Base-by-base conservation (phyloP, 192 early-diverging fungal species). In the Hyaloraphidium curvatum region DNA sequence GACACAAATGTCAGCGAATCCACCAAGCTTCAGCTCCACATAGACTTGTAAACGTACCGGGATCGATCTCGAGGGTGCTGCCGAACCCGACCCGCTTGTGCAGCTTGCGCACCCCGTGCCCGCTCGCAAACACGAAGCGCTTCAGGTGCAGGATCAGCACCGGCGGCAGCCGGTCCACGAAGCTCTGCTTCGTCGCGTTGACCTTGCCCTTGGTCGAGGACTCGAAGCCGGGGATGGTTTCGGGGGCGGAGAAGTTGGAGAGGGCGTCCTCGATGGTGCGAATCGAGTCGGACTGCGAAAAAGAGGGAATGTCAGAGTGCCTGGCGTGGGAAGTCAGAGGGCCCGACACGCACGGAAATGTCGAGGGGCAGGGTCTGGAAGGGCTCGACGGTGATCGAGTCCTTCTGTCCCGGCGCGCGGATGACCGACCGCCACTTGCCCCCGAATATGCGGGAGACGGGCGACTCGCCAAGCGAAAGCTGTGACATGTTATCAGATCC, bases 111-210 rank as follows among this genome's bases (percentile, higher is more conserved):
- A 81, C 79, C 21, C 80, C 82, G 30, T 71, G 59, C 52, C 74
- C 69, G 54, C 75, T 73, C 63, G 89, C 65, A 40, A 67, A 97
- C 19, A 84, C 76, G 65, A 97, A 95, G 11, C 91, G 80, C 63
- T 97, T 99, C 35, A 99, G 62, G 53, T 95, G 89, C 16, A 99
- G 72, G 22, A 97, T 81, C 21, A 99, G 70, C 2, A 99, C 78
- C 1, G 89, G 84, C 3, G 95, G 95, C 25, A 88, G 67, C 0
- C 54, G 62, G 40, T 95, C 91, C 14, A 99, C 62, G 39, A 76
- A 73, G 23, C 71, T 73, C 62, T 90, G 83, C 58, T 99, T 97
- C 0, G 83, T 87, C 2, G 83, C 87, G 19, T 67, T 57, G 40
- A 77, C 74, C 30, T 63, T 26, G 23, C 2, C 3, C 2, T 40